Conservation (phyloP, 2,329 filamentous ascomycete genomes). For the Ascochyta pisi region DNA sequence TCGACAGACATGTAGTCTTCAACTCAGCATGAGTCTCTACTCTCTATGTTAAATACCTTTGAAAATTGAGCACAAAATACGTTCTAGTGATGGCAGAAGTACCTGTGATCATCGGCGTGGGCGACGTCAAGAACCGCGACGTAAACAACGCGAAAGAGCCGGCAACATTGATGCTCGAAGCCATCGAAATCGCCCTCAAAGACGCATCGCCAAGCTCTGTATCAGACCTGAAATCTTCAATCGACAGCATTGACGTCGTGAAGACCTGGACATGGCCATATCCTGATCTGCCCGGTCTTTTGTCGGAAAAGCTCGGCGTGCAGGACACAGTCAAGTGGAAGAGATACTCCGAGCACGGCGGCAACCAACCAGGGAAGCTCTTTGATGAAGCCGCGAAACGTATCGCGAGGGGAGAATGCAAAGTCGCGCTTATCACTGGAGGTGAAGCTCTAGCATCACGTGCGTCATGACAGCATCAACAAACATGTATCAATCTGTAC, state of each 20-base stretch:
- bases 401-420: slow-evolving; percentile 61
- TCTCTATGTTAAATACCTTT: not conserved
- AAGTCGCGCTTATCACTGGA: slow-evolving; percentile 66
- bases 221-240: slow-evolving; percentile 51
- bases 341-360: slow-evolving; percentile 65
- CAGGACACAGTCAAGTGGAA: slow-evolving; percentile 56
- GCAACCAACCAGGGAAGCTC: slow-evolving; percentile 67
- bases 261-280: slow-evolving; percentile 73
- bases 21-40: not conserved
- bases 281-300: slow-evolving; percentile 61
- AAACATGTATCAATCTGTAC: not conserved
- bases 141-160: slow-evolving; percentile 62
- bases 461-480: slow-evolving; percentile 38
- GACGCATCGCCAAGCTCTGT: slow-evolving; percentile 54
- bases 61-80: not conserved
- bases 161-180: slow-evolving; percentile 63
- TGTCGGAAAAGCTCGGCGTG: slow-evolving; percentile 59
- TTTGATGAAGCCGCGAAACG: slow-evolving; percentile 69
- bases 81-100: slow-evolving; percentile 13
- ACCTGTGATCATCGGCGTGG: slow-evolving; percentile 69
- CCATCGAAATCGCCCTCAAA: slow-evolving; percentile 59
- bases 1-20: slow-evolving; percentile 5
- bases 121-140: slow-evolving; percentile 66
- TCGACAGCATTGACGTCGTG: slow-evolving; percentile 68
- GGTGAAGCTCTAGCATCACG: slow-evolving; percentile 70